phyloP scores from a whole-genome alignment of 345 rosid species.

The Xanthoceras sorbifolium region DNA sequence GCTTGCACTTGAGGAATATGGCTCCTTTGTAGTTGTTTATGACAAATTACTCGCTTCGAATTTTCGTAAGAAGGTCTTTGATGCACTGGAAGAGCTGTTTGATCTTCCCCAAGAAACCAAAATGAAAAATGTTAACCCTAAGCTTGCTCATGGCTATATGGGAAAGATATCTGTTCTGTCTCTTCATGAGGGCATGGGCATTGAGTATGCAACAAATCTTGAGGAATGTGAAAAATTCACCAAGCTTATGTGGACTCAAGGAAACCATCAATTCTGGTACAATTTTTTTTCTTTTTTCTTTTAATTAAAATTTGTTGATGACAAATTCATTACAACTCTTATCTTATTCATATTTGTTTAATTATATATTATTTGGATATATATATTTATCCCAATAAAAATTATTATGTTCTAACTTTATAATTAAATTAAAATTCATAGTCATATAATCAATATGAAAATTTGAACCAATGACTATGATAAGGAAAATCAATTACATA shows the following conservation, averaged over 20 bases:
- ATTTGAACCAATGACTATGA: too few species aligned
- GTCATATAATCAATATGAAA: too few species aligned
- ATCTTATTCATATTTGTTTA: too few species aligned
- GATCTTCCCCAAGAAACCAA: slow-evolving; percentile 50
- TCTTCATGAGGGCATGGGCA: slow-evolving; percentile 51
- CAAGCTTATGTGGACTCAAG: slow-evolving; percentile 51
- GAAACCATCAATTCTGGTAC: slow-evolving; percentile 48
- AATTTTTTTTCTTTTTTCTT: background rate
- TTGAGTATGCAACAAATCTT: slow-evolving; percentile 36
- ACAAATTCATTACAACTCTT: background rate
- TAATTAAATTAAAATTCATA: too few species aligned
- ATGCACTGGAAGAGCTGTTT: slow-evolving; percentile 38
- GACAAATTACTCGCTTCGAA: slow-evolving; percentile 30
- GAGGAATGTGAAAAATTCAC: slow-evolving; percentile 41
- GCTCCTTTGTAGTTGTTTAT: slow-evolving; percentile 51
- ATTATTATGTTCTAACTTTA: too few species aligned
- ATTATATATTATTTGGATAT: too few species aligned
- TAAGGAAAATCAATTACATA: too few species aligned
- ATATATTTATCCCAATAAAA: too few species aligned
- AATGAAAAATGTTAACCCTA: slow-evolving; percentile 36
- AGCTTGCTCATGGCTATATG: slow-evolving; percentile 50
- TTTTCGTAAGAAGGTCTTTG: slow-evolving; percentile 33
- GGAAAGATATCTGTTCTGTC: slow-evolving; percentile 37
- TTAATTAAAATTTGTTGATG: background rate
- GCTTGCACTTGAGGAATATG: slow-evolving; percentile 52